Percentiles rank a stretch among this genome's conserved stretches.
Evolutionary conservation across 2,329 filamentous ascomycete genomes (phyloP).

Genomic region (Talaromyces sp.): DNA sequence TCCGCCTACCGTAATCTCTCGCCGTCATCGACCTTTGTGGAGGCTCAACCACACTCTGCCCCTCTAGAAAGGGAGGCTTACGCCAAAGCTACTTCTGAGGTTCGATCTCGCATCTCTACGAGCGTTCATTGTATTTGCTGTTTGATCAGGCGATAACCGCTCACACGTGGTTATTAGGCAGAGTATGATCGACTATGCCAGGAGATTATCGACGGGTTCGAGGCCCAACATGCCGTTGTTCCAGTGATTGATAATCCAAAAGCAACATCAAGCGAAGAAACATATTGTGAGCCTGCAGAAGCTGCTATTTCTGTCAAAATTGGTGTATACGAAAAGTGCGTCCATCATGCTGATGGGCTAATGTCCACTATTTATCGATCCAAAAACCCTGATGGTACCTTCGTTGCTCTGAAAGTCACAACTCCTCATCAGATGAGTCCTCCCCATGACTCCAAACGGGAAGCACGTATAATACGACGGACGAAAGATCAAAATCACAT

Average conservation of each 20-base stretch:
- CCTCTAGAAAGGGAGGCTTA: conserved; percentile 55
- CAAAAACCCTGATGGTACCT: conserved; percentile 36
- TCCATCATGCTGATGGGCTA: conserved; percentile 63
- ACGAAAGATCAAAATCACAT: conserved; percentile 53
- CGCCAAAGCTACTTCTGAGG: conserved; percentile 36
- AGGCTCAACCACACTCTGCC: conserved; percentile 59
- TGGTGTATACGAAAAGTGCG: conserved; percentile 56
- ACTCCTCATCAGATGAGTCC: conserved; percentile 67
- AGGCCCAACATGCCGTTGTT: conserved; percentile 23
- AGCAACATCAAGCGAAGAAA: conserved; percentile 23
- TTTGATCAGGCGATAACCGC: conserved; percentile 5
- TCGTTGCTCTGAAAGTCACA: conserved; percentile 81
- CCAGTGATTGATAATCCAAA: conserved; percentile 25
- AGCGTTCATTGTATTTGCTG: background rate
- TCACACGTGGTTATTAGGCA: conserved; percentile 47
- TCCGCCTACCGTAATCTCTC: conserved; percentile 48
- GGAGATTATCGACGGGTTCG: conserved; percentile 36
- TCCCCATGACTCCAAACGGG: conserved; percentile 78
- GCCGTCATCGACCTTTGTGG: conserved; percentile 44
- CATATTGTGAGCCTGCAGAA: conserved; percentile 28
- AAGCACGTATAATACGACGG: conserved; percentile 70
- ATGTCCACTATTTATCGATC: conserved; percentile 82
- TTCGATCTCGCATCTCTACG: conserved; percentile 22
- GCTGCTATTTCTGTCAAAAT: conserved; percentile 37
- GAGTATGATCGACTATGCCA: conserved; percentile 51